A percentile compares a stretch with the other conserved stretches of the same genome.
phyloP scores from a whole-genome alignment of 345 rosid species.

The thale cress (Arabidopsis thaliana) region TAIR10.1 NC_003071.7:8878501-8879000 shows the following conservation, averaged over 20 bases:
- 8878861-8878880: constrained; percentile 65
- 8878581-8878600: not conserved
- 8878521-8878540: not conserved
- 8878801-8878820: not conserved
- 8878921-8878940: constrained; percentile 45
- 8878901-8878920: constrained; percentile 52
- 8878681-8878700: constrained; percentile 58
- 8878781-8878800: constrained; percentile 55
- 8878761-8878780: constrained; percentile 66
- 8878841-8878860: not conserved
- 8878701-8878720: constrained; percentile 58
- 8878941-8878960: not conserved
- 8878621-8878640: constrained; percentile 67
- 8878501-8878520: constrained; percentile 30
- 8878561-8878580: not conserved
- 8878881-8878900: constrained; percentile 50
- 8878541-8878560: not conserved
- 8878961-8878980: not conserved
- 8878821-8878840: not conserved
- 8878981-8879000: not conserved
- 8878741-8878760: constrained; percentile 70
- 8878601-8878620: constrained; percentile 5
- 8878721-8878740: constrained; percentile 48
- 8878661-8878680: constrained; percentile 66
- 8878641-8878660: constrained; percentile 68